These are phyloP conservation scores for Jamesozyma jinghongensis DNA, from an alignment of 805 yeast genomes.

Conservation along the genomic window DNA sequence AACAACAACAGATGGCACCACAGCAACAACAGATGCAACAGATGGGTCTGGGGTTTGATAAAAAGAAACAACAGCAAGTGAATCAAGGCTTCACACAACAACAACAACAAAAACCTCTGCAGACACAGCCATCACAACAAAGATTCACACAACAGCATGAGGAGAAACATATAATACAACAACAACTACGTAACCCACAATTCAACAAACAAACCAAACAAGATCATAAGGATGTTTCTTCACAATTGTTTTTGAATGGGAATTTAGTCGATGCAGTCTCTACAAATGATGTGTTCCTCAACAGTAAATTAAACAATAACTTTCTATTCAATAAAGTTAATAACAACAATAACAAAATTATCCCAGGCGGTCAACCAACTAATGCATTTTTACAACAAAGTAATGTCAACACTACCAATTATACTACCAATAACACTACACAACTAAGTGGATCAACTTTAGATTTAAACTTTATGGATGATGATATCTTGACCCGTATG, in stretches of 20 bases:
- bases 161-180: slow-evolving; percentile 5
- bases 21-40: not conserved
- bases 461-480: slow-evolving; percentile 11
- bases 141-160: not conserved
- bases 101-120: not conserved
- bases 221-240: not conserved
- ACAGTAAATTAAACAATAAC: slow-evolving; percentile 9
- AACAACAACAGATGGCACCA: not conserved
- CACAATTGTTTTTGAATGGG: slow-evolving; percentile 4
- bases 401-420: slow-evolving; percentile 29
- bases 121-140: not conserved
- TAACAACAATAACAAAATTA: slow-evolving; percentile 4
- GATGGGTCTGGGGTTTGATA: not conserved
- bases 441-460: slow-evolving; percentile 8
- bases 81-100: not conserved
- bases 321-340: slow-evolving; percentile 1
- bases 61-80: not conserved
- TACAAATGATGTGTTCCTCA: slow-evolving; percentile 81
- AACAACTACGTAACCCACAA: slow-evolving; percentile 4
- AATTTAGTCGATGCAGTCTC: slow-evolving; percentile 75
- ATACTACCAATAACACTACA: not conserved
- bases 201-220: not conserved
- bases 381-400: no score
- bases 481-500: slow-evolving; percentile 7
- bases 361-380: not conserved